A percentile compares a stretch with the other conserved stretches of the same genome.
Evolutionary conservation across 257 asterid genomes (phyloP).

Genomic region (Penstemon newberryi): DNA sequence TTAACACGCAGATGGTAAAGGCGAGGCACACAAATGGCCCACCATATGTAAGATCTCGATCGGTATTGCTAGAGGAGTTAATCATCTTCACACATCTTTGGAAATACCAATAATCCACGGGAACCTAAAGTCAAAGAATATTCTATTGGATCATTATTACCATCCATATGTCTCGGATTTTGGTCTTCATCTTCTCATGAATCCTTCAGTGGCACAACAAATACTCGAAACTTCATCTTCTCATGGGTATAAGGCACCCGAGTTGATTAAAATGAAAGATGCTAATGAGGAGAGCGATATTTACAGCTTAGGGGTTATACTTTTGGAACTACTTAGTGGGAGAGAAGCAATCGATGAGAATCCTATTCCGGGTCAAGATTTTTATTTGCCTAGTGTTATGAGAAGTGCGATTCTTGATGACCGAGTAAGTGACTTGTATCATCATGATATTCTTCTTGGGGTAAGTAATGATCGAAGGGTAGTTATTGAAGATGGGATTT

Average conservation of each 20-base stretch:
- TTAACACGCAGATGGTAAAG: conserved; percentile 54
- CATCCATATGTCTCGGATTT: conserved; percentile 74
- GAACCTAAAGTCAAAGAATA: conserved; percentile 73
- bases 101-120: conserved; percentile 77
- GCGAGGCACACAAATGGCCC: conserved; percentile 68
- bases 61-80: conserved; percentile 65
- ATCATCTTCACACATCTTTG: conserved; percentile 59
- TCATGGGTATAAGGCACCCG: conserved; percentile 81
- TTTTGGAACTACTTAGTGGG: conserved; percentile 74
- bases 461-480: conserved; percentile 41
- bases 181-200: conserved; percentile 70
- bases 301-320: conserved; percentile 74
- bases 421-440: conserved; percentile 52
- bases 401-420: conserved; percentile 76
- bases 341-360: conserved; percentile 56
- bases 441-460: conserved; percentile 58
- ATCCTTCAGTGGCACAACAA: conserved; percentile 62
- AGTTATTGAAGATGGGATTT: conserved; percentile 43
- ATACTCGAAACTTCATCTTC: conserved; percentile 69
- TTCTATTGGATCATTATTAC: conserved; percentile 55
- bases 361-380: conserved; percentile 53
- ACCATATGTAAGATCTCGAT: conserved; percentile 60
- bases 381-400: conserved; percentile 54
- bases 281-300: conserved; percentile 64
- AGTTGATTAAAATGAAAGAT: conserved; percentile 78